Conservation (phyloP, 1,139 yeast species). For the Kluyveromyces marxianus region DNA sequence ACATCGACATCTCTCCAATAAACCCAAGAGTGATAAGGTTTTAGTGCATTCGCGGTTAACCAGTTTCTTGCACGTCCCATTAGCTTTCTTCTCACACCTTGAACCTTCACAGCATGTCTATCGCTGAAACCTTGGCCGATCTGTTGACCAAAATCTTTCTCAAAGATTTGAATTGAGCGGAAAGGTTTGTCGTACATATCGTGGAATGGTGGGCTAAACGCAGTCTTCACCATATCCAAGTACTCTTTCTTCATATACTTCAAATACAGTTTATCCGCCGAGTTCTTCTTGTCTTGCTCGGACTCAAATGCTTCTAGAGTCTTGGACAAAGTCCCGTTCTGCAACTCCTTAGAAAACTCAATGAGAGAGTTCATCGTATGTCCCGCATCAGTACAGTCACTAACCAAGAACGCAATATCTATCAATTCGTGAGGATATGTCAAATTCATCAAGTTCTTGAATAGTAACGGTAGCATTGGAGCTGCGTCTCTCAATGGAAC, state of each 20-base stretch:
- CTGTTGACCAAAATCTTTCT: constrained; percentile 78
- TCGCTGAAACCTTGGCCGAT: constrained; percentile 87
- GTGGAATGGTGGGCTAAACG: constrained; percentile 61
- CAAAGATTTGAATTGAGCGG: constrained; percentile 65
- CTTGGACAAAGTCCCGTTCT: constrained; percentile 54
- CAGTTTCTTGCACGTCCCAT: constrained; percentile 92
- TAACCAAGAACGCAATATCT: constrained; percentile 77
- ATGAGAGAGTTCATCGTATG: constrained; percentile 61
- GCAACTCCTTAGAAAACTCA: constrained; percentile 59
- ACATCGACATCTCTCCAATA: constrained; percentile 93
- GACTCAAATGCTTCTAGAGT: constrained; percentile 50
- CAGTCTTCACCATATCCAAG: constrained; percentile 46
- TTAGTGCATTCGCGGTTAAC: constrained; percentile 67
- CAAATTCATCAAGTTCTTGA: constrained; percentile 75
- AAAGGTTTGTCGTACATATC: constrained; percentile 61
- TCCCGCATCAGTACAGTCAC: constrained; percentile 76
- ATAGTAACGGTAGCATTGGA: constrained; percentile 70
- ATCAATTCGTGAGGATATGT: constrained; percentile 77
- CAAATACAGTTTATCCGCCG: constrained; percentile 55
- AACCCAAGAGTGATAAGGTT: constrained; percentile 88
- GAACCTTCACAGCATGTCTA: constrained; percentile 83
- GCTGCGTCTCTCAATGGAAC: constrained; percentile 83
- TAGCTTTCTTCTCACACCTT: constrained; percentile 76
- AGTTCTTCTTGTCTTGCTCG: constrained; percentile 41
- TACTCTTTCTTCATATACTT: constrained; percentile 65